Evolutionary conservation across 352 stramenopile species (phyloP), one percentile per base, ranked within the genome.

Genomic region (Globisporangium polare): DNA sequence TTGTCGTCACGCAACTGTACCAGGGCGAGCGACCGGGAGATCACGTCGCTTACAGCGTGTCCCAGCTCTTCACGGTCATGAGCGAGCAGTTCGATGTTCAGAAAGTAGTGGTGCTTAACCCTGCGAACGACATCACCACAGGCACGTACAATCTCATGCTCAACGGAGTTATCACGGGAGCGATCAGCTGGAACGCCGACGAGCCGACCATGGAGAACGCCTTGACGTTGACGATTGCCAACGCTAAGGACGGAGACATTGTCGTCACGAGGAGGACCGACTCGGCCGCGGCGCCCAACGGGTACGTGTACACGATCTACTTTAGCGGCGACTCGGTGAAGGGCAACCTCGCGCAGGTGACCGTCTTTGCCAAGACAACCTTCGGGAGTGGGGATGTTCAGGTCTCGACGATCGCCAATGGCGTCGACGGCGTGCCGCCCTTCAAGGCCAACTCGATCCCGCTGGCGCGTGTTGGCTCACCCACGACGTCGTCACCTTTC

Each of bases 221-320:
- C 3, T 68, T 92, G 15, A 55, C 50, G 5, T 37, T 61, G 0
- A 55, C 20, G 17, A 55, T 60, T 0, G 53, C 78, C 0, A 46
- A 24, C 29, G 50, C 17, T 2, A 26, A 55, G 17, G 27, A 37
- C 6, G 72, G 65, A 0, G 75, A 85, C 20, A 72, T 94, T 39
- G 55, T 85, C 0, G 85, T 91, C 0, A 86, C 83, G 6, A 73
- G 79, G 22, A 72, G 78, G 1, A 66, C 56, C 0, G 75, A 92
- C 47, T 50, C 68, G 7, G 65, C 63, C 0, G 29, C 73, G 1
- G 80, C 80, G 2, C 71, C 81, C 2, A 77, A 88, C 24, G 80
- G 83, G 0, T 93, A 67, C 26, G 67, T 92, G 5, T 94, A 92
- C 66, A 86, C 66, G 2, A 72, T 94, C 31, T 94, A 94, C 67